phyloP scores from a whole-genome alignment of 1,139 yeast genomes.

The Saccharomycopsis hybrid region DNA sequence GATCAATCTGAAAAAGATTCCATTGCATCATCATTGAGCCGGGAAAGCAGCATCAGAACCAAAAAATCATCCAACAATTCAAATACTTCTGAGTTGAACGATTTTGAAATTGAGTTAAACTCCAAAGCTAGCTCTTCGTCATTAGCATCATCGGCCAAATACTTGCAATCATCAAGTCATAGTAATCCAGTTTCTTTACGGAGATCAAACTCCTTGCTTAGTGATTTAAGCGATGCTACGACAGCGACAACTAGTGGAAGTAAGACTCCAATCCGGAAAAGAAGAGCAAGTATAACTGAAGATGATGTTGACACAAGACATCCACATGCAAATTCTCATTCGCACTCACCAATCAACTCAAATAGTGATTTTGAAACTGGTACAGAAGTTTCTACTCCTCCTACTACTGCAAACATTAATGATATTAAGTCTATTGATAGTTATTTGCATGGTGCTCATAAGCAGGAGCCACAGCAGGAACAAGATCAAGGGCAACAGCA shows the following conservation, averaged over 20 bases:
- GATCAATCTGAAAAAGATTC: background rate
- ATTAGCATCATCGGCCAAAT: background rate
- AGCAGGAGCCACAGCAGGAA: background rate
- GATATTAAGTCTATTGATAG: slow-evolving; percentile 3
- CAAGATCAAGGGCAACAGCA: too few species aligned
- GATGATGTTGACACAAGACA: background rate
- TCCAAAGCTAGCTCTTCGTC: slow-evolving; percentile 14
- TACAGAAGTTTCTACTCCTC: slow-evolving; percentile 5
- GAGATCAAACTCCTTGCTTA: slow-evolving; percentile 9
- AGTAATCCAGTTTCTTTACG: background rate
- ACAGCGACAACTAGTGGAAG: background rate
- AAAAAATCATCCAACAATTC: background rate
- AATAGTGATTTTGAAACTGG: slow-evolving; percentile 4
- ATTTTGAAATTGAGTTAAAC: slow-evolving; percentile 1
- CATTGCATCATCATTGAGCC: background rate
- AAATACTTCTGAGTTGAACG: background rate
- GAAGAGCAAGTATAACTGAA: too few species aligned
- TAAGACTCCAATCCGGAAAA: background rate
- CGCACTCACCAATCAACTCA: background rate
- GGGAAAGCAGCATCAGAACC: background rate
- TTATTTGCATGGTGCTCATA: too few species aligned
- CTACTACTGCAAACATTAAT: slow-evolving; percentile 16
- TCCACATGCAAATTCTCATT: background rate
- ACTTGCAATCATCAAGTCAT: background rate
- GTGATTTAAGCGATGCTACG: slow-evolving; percentile 8